These are phyloP conservation scores for Trichoderma aggressivum DNA, from an alignment of 2,329 filamentous ascomycete species.

Conservation along the genomic window DNA sequence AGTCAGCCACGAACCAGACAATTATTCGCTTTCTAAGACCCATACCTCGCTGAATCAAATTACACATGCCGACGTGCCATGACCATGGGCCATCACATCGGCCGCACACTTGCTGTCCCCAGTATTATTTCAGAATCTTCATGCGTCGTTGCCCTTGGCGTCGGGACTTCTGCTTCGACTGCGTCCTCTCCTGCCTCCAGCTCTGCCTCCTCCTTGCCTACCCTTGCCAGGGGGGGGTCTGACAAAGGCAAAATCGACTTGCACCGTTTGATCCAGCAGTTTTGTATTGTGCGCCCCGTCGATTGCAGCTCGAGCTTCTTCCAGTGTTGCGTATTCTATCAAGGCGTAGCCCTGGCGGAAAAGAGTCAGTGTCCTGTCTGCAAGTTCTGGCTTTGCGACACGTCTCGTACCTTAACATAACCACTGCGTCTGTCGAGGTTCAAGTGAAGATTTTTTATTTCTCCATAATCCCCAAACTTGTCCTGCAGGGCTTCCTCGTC, in stretches of 20 bases:
- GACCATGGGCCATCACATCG: constrained; percentile 15
- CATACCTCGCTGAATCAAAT: constrained; percentile 17
- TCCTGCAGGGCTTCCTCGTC: constrained; percentile 80
- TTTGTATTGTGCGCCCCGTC: constrained; percentile 74
- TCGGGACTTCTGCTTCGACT: constrained; percentile 50
- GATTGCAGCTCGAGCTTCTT: constrained; percentile 78
- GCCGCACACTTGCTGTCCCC: neutral
- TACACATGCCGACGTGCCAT: constrained; percentile 17
- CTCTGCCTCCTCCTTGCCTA: constrained; percentile 35
- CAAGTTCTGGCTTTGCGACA: neutral
- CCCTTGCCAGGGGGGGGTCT: constrained; percentile 62
- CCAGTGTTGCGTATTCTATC: constrained; percentile 77
- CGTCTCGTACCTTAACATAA: constrained; percentile 69
- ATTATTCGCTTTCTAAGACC: neutral
- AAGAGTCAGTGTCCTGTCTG: neutral
- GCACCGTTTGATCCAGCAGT: constrained; percentile 75
- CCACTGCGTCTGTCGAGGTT: constrained; percentile 79
- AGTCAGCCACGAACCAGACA: neutral
- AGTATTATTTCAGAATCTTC: constrained; percentile 6
- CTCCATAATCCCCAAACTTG: constrained; percentile 77
- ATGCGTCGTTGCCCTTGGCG: constrained; percentile 35
- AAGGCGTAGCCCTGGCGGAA: constrained; percentile 69
- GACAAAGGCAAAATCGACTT: constrained; percentile 83
- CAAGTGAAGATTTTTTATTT: constrained; percentile 83
- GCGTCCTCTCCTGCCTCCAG: constrained; percentile 42